phyloP scores from a whole-genome alignment of 805 yeast genomes.

The Hemisphaericaspora nanyangensis region DNA sequence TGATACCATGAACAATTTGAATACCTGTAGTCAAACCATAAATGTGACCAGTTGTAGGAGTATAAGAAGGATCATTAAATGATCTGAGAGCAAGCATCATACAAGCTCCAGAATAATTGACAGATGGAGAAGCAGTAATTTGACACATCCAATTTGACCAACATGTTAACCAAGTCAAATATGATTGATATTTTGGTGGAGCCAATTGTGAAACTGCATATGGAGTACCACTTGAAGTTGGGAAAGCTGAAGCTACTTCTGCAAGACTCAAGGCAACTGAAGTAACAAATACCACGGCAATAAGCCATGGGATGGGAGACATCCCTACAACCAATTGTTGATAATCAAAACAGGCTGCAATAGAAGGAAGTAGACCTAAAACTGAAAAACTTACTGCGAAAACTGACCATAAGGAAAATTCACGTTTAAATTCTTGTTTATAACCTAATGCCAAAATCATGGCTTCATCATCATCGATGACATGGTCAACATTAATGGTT shows the following conservation, averaged over 20 bases:
- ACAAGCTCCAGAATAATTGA: slow-evolving; percentile 52
- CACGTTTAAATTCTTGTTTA: slow-evolving; percentile 60
- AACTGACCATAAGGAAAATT: slow-evolving; percentile 52
- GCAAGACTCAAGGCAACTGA: slow-evolving; percentile 62
- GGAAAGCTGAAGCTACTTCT: slow-evolving; percentile 62
- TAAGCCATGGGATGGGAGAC: slow-evolving; percentile 58
- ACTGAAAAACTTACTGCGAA: slow-evolving; percentile 64
- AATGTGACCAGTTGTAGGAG: slow-evolving; percentile 45
- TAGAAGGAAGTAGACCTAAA: slow-evolving; percentile 61
- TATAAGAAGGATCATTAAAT: slow-evolving; percentile 35
- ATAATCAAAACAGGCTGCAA: slow-evolving; percentile 59
- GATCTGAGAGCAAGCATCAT: slow-evolving; percentile 52
- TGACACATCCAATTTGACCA: slow-evolving; percentile 66
- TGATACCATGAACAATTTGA: slow-evolving; percentile 42
- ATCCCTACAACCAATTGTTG: slow-evolving; percentile 60
- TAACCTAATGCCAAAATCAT: slow-evolving; percentile 56
- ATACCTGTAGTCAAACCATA: slow-evolving; percentile 53
- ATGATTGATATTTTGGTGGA: slow-evolving; percentile 50
- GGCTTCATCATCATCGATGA: slow-evolving; percentile 47
- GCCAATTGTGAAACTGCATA: slow-evolving; percentile 64
- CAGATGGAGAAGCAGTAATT: slow-evolving; percentile 60
- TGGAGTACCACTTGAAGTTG: slow-evolving; percentile 66
- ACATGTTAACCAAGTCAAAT: slow-evolving; percentile 59
- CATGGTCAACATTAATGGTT: slow-evolving; percentile 46
- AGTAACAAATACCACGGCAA: slow-evolving; percentile 53